Conservation (phyloP, 148 eudicot species). For the Rhododendron henanense region DNA sequence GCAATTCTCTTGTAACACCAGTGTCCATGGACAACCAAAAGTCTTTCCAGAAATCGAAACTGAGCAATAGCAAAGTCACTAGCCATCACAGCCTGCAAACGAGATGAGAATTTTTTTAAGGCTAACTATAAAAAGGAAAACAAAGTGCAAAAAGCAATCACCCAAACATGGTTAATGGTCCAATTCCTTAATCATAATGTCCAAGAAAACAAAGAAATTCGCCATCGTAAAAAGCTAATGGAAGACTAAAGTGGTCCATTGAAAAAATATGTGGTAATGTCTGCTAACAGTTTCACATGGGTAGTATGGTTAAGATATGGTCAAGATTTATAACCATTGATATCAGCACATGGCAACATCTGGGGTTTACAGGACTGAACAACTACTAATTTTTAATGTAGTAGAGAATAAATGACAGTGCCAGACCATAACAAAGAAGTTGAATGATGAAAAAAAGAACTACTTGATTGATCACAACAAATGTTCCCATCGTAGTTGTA, state of each 20-base stretch:
- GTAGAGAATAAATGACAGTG: not conserved
- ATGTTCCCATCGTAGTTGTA: no score
- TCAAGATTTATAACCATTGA: not conserved
- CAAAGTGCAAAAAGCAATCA: not conserved
- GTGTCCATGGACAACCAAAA: slow-evolving; percentile 92
- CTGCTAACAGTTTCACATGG: not conserved
- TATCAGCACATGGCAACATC: not conserved
- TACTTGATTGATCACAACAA: not conserved
- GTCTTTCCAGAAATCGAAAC: slow-evolving; percentile 86
- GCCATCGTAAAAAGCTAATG: not conserved
- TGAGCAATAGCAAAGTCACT: slow-evolving; percentile 96
- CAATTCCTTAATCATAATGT: not conserved
- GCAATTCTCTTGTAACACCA: slow-evolving; percentile 99
- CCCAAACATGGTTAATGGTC: not conserved
- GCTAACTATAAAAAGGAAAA: not conserved
- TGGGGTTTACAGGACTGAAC: not conserved
- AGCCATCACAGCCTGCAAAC: slow-evolving; percentile 96
- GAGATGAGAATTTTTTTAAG: slow-evolving; percentile 33
- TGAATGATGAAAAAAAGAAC: not conserved
- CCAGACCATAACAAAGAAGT: not conserved
- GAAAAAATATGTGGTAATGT: no score
- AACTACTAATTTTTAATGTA: not conserved
- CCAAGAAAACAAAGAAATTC: not conserved
- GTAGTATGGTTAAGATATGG: not conserved
- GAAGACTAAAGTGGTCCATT: not conserved